These are phyloP conservation scores for Aspergillus chevalieri DNA, from an alignment of 2,329 filamentous ascomycete genomes.

Conservation along the genomic window DNA sequence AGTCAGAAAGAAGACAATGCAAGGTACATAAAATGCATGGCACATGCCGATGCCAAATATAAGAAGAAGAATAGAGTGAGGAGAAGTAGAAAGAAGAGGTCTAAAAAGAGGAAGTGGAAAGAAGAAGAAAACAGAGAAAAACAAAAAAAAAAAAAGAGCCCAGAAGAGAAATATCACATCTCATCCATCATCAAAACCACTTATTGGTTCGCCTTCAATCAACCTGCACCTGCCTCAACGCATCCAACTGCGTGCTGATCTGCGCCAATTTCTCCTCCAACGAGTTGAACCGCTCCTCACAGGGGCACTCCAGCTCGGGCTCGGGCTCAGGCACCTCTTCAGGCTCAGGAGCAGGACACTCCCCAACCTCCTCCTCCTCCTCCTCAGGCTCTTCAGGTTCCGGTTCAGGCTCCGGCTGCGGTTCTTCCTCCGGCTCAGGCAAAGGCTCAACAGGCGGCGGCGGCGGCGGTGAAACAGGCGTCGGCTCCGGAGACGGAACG, in stretches of 20 bases:
- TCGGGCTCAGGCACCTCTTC: not conserved
- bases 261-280: not conserved
- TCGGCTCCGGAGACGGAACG: not conserved
- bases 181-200: not conserved
- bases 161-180: not conserved
- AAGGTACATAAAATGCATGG: not conserved
- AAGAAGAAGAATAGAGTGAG: not conserved
- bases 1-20: not conserved
- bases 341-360: slow-evolving; percentile 7
- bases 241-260: not conserved
- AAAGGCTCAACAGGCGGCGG: not conserved
- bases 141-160: not conserved
- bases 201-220: not conserved
- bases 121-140: not conserved
- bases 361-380: not conserved
- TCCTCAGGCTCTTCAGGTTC: slow-evolving; percentile 3
- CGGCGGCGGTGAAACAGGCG: not conserved
- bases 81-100: not conserved
- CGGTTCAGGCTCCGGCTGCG: slow-evolving; percentile 1
- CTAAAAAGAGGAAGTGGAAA: not conserved
- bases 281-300: not conserved
- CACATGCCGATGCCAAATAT: not conserved
- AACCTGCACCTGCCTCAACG: not conserved
- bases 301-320: not conserved
- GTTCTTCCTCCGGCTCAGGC: slow-evolving; percentile 9